These are phyloP conservation scores for Pseudogymnoascus sp. DNA, from an alignment of 2,329 filamentous ascomycete species.

Conservation along the genomic window DNA sequence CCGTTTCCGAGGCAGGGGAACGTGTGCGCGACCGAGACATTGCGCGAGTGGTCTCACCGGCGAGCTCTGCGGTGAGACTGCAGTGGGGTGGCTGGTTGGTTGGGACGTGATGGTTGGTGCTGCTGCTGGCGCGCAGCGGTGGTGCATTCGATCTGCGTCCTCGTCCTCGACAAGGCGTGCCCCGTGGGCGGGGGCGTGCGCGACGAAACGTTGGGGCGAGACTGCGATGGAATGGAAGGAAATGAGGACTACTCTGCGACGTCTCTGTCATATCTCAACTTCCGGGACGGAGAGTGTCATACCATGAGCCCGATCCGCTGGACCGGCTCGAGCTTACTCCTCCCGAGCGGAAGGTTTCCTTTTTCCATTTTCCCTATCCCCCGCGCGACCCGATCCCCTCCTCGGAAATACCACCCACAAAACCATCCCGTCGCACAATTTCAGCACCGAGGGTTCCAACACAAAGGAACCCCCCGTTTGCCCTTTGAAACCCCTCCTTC, in stretches of 20 bases:
- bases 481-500: not conserved
- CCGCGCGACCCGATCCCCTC: not conserved
- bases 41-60: not conserved
- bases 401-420: not conserved
- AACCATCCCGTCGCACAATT: not conserved
- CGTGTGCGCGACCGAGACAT: not conserved
- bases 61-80: not conserved
- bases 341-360: not conserved
- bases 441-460: not conserved
- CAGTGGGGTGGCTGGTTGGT: not conserved
- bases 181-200: not conserved
- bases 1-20: slow-evolving; percentile 2
- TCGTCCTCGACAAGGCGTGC: not conserved
- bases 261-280: not conserved
- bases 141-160: not conserved
- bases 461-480: not conserved
- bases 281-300: not conserved
- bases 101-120: not conserved
- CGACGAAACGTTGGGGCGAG: not conserved
- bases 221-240: not conserved
- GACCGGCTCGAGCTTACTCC: not conserved
- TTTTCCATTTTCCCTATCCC: not conserved
- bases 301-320: not conserved
- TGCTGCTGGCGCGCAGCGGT: not conserved
- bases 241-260: not conserved